A percentile compares a stretch with the other conserved stretches of the same genome.
phyloP scores from a whole-genome alignment of 345 rosid genomes.

The Lepidium aucheri region DNA sequence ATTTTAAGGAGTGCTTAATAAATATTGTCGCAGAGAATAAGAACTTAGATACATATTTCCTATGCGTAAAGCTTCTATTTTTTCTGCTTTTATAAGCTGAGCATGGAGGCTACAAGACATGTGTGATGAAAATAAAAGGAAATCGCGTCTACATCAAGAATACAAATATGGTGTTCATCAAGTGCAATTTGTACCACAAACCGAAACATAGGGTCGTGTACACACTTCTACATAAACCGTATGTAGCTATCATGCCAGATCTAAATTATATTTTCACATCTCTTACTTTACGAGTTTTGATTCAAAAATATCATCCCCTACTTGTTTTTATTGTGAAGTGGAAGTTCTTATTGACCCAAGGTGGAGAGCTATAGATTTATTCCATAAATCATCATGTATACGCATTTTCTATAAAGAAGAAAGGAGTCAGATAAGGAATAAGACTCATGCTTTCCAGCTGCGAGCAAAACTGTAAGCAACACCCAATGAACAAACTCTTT shows the following conservation, averaged over 20 bases:
- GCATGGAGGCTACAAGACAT: slow-evolving; percentile 90
- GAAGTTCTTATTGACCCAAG: slow-evolving; percentile 91
- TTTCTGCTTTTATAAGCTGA: slow-evolving; percentile 46
- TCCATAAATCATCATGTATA: slow-evolving; percentile 91
- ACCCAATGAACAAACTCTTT: neutral
- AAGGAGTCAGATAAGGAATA: slow-evolving; percentile 78
- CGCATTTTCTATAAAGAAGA: slow-evolving; percentile 94
- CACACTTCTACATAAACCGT: slow-evolving; percentile 98
- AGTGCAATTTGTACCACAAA: slow-evolving; percentile 95
- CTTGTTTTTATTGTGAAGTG: slow-evolving; percentile 44
- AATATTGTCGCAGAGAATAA: neutral
- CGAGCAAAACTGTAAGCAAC: slow-evolving; percentile 82
- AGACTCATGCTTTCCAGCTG: slow-evolving; percentile 71
- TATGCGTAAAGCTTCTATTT: neutral
- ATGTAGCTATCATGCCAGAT: slow-evolving; percentile 99
- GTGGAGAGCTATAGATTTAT: slow-evolving; percentile 95
- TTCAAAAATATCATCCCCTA: neutral
- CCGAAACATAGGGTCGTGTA: slow-evolving; percentile 90
- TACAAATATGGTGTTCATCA: slow-evolving; percentile 93
- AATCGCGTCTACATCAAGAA: slow-evolving; percentile 82
- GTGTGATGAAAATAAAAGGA: slow-evolving; percentile 88
- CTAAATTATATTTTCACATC: slow-evolving; percentile 26
- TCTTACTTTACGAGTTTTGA: neutral
- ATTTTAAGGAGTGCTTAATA: neutral
- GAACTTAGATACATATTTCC: slow-evolving; percentile 1